Base-by-base conservation (phyloP, 768 basidiomycete species). In the Russula vinacea region DNA sequence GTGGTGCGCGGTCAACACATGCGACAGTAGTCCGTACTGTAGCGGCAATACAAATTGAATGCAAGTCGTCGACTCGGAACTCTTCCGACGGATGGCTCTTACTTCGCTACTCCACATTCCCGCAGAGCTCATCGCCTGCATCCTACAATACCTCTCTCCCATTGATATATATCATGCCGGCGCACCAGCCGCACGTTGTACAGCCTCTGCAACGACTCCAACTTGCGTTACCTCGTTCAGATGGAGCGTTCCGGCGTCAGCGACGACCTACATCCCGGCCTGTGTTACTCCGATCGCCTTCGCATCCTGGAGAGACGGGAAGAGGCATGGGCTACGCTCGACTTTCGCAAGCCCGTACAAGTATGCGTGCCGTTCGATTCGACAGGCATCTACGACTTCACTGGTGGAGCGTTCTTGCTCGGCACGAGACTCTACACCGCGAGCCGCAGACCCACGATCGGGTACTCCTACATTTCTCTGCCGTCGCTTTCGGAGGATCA, bases 301-400 rank as follows among this genome's bases (percentile, higher is more conserved):
- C 39, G 13, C 17, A 52, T 55, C 17, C 57, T 68, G 5, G 40
- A 60, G 50, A 44, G 50, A 26, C 67, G 65, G 19, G 67, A 68
- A 19, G 42, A 60, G 19, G 62, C 66, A 1, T 68, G 67, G 67
- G 14, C 14, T 22, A 29, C n/a, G 40, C 56, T 67, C 49, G 58
- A 59, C 17, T 60, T 63, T 51, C 54, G 45, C 8, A 45, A 24
- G 35, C 22, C 58, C 17, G 24, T 57, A 16, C 55, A 56, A 9
- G 55, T 63, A 11, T 37, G 24, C 22, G 66, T 68, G 24, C 58
- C 57, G 32, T 68, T 68, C 39, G 33, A 49, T 6, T 59, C 66
- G 44, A 67, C 65, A 3, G 59, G 65, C 29, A 67, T 68, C n/a
- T 68, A 68, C 66, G 67, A 68, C 51, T 60, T 68, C 33, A 68